phyloP scores from a whole-genome alignment of 768 basidiomycete genomes.

The Gymnopilus dilepis region DNA sequence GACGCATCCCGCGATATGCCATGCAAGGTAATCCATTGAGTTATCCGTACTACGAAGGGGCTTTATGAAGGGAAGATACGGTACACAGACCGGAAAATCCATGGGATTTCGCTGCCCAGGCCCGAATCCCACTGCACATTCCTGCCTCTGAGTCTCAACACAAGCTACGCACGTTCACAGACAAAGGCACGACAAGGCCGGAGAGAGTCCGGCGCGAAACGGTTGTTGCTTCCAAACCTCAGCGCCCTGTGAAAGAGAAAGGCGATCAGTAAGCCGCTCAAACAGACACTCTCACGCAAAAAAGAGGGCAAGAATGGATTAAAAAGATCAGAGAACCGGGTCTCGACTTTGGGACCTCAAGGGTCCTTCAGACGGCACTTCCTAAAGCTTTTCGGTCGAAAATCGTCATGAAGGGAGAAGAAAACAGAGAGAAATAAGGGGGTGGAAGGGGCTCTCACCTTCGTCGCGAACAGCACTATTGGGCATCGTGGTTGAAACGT shows the following conservation, averaged over 20 bases:
- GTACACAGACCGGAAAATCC: slow-evolving; percentile 18
- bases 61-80: not conserved
- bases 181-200: not conserved
- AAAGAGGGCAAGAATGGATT: slow-evolving; percentile 19
- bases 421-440: not conserved
- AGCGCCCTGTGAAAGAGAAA: slow-evolving; percentile 2
- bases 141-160: not conserved
- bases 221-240: not conserved
- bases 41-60: slow-evolving; percentile 15
- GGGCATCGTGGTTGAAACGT: not conserved
- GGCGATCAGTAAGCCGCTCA: slow-evolving; percentile 21
- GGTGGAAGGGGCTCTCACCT: slow-evolving; percentile 9
- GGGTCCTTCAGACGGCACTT: slow-evolving; percentile 63
- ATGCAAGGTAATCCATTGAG: slow-evolving; percentile 17
- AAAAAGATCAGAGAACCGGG: slow-evolving; percentile 58
- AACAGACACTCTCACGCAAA: slow-evolving; percentile 10
- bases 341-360: slow-evolving; percentile 49
- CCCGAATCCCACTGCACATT: slow-evolving; percentile 9
- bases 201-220: slow-evolving; percentile 2
- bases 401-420: slow-evolving; percentile 43
- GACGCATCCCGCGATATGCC: not conserved
- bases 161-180: slow-evolving; percentile 22
- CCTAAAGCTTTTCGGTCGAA: slow-evolving; percentile 55
- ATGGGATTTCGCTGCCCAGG: not conserved
- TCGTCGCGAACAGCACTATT: not conserved